Evolutionary conservation across 306 rosid genomes (phyloP).

Genomic region (Vigna radiata): DNA sequence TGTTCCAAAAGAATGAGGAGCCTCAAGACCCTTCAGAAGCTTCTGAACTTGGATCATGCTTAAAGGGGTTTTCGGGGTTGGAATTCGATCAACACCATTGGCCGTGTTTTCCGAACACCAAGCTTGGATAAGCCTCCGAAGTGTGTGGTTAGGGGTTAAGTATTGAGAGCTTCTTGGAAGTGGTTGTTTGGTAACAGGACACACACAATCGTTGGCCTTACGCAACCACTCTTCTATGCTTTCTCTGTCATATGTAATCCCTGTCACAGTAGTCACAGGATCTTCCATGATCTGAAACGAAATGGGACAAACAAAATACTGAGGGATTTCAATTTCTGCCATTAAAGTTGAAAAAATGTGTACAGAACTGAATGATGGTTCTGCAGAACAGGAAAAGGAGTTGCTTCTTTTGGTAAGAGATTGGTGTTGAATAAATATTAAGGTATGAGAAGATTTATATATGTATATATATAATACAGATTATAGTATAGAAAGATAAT

Average conservation of each 20-base stretch:
- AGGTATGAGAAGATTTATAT: conserved; percentile 3
- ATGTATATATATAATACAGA: not conserved
- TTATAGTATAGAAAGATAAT: not conserved
- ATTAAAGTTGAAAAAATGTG: conserved; percentile 16
- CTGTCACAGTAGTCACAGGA: conserved; percentile 70
- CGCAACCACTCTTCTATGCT: conserved; percentile 76
- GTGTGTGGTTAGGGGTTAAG: conserved; percentile 79
- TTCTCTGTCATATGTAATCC: conserved; percentile 84
- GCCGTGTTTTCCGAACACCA: conserved; percentile 59
- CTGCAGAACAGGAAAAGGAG: not conserved
- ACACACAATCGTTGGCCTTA: conserved; percentile 44
- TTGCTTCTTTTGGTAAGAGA: conserved; percentile 42
- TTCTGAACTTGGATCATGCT: conserved; percentile 46
- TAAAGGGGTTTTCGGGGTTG: conserved; percentile 50
- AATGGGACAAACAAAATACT: conserved; percentile 80
- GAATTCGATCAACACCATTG: conserved; percentile 51
- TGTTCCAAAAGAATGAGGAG: not conserved
- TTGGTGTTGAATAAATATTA: conserved; percentile 28
- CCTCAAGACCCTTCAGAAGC: conserved; percentile 54
- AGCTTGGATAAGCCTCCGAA: conserved; percentile 68
- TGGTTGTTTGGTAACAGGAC: conserved; percentile 77
- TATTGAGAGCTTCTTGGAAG: conserved; percentile 51
- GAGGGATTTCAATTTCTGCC: conserved; percentile 69
- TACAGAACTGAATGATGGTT: not conserved
- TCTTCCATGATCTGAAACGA: conserved; percentile 88